Base-by-base conservation (phyloP, 2,329 filamentous ascomycete species). In the Aspergillus terreus region DNA sequence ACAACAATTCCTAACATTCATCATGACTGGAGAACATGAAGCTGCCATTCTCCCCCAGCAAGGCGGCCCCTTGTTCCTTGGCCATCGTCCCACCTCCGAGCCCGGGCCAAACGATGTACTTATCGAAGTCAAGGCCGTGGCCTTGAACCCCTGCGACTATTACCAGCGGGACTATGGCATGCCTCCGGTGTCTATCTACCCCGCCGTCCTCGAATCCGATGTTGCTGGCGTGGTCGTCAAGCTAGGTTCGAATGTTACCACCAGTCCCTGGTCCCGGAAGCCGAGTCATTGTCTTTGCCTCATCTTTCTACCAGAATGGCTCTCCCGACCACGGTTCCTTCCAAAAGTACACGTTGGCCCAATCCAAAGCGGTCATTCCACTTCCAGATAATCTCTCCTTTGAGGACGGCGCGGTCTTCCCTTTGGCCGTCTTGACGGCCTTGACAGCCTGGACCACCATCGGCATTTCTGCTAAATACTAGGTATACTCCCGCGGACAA, bases 61-160 rank as follows among this genome's bases (percentile, higher is more conserved):
- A 25, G 56, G 55, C 2, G 42, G 45, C 2, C 56, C 52, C 4
- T 35, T 63, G 12, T n/a, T 46, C 11, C 15, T 60, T 6, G 41
- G 35, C n/a, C 32, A 49, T 30, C 54, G 56, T 9, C 48, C 45
- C 33, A 70, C 70, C 1, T 63, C 64, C 21, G 54, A 55, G 1
- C 68, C 71, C 0, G 66, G 68, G 6, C 67, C 70, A 0, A 55
- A 63, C 9, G 70, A 76, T 25, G 47, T 76, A 42, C 68, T 75
- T n/a, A 66, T 76, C 58, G 63, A 72, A 52, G 67, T 74, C 54
- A 61, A 68, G 14, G 67, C 72, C 14, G 60, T 74, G 21, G 74
- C 71, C 4, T 56, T 76, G 41, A 76, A 76, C 55, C 73, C 73
- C 7, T 61, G 71, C 45, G 74, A 76, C 51, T 51, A 56, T 54